Percentiles rank a stretch among this genome's conserved stretches.
Evolutionary conservation across 345 rosid genomes (phyloP).

Genomic region (Alliaria petiolata): DNA sequence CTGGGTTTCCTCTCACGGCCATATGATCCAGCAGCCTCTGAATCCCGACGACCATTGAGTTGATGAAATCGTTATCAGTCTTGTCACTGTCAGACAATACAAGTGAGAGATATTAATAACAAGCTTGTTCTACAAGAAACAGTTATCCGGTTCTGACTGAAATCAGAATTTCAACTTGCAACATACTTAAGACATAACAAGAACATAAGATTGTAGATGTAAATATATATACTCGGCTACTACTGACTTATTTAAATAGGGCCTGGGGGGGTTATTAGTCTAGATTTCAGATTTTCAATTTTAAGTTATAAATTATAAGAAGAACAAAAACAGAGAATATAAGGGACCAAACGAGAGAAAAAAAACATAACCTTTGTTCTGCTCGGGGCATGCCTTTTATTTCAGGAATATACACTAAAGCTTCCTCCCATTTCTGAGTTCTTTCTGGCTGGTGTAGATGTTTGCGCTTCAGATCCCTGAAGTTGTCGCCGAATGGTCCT

Average conservation of each 20-base stretch:
- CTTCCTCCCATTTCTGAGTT: slow-evolving; percentile 10
- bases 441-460: not conserved
- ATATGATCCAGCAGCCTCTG: not conserved
- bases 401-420: not conserved
- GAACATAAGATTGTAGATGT: not conserved
- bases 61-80: not conserved
- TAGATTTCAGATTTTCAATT: no score
- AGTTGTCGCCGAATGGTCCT: not conserved
- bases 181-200: not conserved
- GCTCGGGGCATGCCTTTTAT: not conserved
- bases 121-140: not conserved
- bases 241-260: no score
- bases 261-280: no score
- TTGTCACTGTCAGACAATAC: not conserved
- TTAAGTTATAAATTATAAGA: not conserved
- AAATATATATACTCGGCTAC: no score
- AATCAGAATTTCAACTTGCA: not conserved
- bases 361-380: not conserved
- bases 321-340: no score
- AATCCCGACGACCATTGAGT: not conserved
- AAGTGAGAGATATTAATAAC: not conserved
- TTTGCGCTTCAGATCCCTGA: not conserved
- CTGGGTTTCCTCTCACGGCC: slow-evolving; percentile 8
- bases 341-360: not conserved
- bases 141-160: not conserved